phyloP scores from a whole-genome alignment of 1,139 yeast genomes.

The Barnettozyma hawaiiensis region DNA sequence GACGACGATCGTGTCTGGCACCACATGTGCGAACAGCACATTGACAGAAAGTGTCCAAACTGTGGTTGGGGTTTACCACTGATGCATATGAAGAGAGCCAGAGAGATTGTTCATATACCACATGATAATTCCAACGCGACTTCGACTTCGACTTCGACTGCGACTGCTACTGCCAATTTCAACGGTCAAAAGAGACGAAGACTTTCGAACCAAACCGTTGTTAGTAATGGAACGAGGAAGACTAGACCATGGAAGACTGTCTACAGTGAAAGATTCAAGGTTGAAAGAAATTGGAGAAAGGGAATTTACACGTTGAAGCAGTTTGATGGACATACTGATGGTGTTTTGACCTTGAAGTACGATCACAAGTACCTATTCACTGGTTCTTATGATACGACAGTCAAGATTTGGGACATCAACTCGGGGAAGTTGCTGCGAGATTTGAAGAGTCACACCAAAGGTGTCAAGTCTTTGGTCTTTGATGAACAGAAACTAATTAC shows the following conservation, averaged over 20 bases:
- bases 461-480: conserved; percentile 76
- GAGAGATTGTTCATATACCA: conserved; percentile 36
- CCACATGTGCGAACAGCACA: conserved; percentile 97
- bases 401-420: conserved; percentile 83
- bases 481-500: conserved; percentile 87
- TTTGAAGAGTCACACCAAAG: conserved; percentile 76
- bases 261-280: conserved; percentile 81
- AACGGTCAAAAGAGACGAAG: conserved; percentile 20
- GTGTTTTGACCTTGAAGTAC: conserved; percentile 81
- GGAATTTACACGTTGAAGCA: conserved; percentile 61
- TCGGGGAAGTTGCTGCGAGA: conserved; percentile 76
- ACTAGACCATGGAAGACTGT: conserved; percentile 95
- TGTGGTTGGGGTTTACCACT: conserved; percentile 99
- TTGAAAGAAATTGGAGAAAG: conserved; percentile 92
- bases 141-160: too few species aligned
- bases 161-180: conserved; percentile 1
- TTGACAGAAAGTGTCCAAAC: conserved; percentile 92
- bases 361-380: conserved; percentile 74
- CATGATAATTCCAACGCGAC: conserved; percentile 8
- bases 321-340: conserved; percentile 82
- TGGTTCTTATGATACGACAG: conserved; percentile 86
- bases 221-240: conserved; percentile 27
- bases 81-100: conserved; percentile 73
- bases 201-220: conserved; percentile 20
- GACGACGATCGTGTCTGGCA: conserved; percentile 98